Conservation (phyloP, 2,329 filamentous ascomycete species). For the Trichoderma sp. region DNA sequence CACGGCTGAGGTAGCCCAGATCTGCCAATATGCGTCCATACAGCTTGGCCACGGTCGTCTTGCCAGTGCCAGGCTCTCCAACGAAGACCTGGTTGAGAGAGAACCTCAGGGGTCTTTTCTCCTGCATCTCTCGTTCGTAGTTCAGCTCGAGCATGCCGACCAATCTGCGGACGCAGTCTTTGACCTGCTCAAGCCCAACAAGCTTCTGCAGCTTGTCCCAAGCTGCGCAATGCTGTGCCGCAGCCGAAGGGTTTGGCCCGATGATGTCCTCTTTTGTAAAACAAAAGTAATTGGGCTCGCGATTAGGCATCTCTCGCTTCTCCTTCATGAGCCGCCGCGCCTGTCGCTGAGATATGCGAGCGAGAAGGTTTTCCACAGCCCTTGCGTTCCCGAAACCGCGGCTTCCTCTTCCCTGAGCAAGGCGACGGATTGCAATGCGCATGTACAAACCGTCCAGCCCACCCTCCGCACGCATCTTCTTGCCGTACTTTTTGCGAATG, state of each 20-base stretch:
- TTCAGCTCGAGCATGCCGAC: constrained; percentile 4
- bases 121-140: constrained; percentile 1
- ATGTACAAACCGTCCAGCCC: constrained; percentile 62
- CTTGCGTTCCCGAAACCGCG: constrained; percentile 74
- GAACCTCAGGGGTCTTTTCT: constrained; percentile 42
- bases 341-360: constrained; percentile 59
- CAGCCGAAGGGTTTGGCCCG: neutral
- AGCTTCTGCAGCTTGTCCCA: neutral
- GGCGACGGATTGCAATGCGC: constrained; percentile 61
- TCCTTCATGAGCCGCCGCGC: constrained; percentile 53
- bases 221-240: neutral
- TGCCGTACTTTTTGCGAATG: constrained; percentile 57
- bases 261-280: constrained; percentile 14
- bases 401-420: constrained; percentile 61
- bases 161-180: neutral
- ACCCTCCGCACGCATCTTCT: constrained; percentile 61
- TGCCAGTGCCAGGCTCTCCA: constrained; percentile 68
- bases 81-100: constrained; percentile 71
- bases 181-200: constrained; percentile 12
- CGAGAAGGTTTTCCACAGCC: constrained; percentile 62
- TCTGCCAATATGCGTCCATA: constrained; percentile 77
- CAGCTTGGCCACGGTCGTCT: constrained; percentile 69
- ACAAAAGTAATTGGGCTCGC: neutral
- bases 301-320: constrained; percentile 36
- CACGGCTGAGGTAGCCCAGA: constrained; percentile 66